These are phyloP conservation scores for Penicillium tannophilum DNA, from an alignment of 495 filamentous ascomycete species.

Conservation along the genomic window DNA sequence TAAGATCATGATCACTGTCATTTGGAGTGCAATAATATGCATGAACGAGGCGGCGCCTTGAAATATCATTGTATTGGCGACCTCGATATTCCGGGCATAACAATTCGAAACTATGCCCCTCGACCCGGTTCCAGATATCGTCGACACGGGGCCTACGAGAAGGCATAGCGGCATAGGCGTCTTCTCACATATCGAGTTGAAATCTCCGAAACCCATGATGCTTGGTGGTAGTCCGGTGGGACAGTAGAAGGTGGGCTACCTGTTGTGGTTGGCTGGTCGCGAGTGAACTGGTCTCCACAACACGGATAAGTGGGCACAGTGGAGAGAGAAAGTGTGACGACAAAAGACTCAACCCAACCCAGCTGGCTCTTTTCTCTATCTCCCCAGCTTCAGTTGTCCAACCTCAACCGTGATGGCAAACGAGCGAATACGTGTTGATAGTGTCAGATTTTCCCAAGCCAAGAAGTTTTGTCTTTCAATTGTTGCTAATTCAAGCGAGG, in stretches of 20 bases:
- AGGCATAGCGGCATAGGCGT: conserved; percentile 85
- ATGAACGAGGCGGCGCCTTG: conserved; percentile 87
- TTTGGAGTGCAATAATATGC: conserved; percentile 87
- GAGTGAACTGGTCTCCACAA: conserved; percentile 33
- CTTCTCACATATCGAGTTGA: conserved; percentile 82
- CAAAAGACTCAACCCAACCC: not conserved
- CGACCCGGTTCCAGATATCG: conserved; percentile 65
- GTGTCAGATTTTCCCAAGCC: not conserved
- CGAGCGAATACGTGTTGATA: not conserved
- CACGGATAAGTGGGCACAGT: conserved; percentile 29
- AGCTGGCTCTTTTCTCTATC: conserved; percentile 6
- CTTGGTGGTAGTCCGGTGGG: conserved; percentile 13
- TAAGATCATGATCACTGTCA: conserved; percentile 96
- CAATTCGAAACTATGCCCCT: conserved; percentile 86
- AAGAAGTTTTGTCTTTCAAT: conserved; percentile 7
- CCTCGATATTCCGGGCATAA: conserved; percentile 91
- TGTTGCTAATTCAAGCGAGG: conserved; percentile 8
- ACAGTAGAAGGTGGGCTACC: conserved; percentile 25
- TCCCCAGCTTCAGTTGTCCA: conserved; percentile 9
- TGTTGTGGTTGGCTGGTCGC: conserved; percentile 29
- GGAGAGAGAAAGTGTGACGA: conserved; percentile 24
- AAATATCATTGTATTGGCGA: conserved; percentile 98
- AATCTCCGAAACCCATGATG: conserved; percentile 88
- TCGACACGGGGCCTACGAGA: conserved; percentile 68
- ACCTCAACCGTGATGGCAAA: conserved; percentile 5